Evolutionary conservation across 2,329 filamentous ascomycete species (phyloP), one percentile per base, ranked within the genome.

Genomic region (Talaromyces atroroseus): DNA sequence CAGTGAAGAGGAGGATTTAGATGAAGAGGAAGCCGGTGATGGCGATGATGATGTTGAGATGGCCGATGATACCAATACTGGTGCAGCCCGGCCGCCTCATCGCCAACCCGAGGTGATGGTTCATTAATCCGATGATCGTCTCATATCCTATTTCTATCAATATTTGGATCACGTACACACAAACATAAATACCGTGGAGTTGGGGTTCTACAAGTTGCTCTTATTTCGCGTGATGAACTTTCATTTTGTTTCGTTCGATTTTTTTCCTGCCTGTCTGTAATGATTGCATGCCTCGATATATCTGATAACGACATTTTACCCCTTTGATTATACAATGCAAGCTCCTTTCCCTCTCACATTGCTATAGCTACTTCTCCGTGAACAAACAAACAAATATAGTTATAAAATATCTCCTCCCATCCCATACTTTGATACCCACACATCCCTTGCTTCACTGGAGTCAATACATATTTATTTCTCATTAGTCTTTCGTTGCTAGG

Each of bases 1-100:
- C 32, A 85, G 85, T 59, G 83, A 89, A 23, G 84, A 86, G 53
- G 85, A 87, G 58, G 86, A 87, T 14, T 80, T 86, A 36, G 84
- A 87, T 47, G 82, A 82, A 57, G 82, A 84, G 57, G 82, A 82
- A 54, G 82, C 75, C 6, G 83, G 77, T 46, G 75, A 78, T 42
- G 80, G 77, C 49, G 75, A 78, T 46, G 80, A 81, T 40, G 79
- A 81, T 61, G 79, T 82, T 62, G 81, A 82, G 62, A 82, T 82
- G 79, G 81, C 76, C 23, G 80, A 82, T 44, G 80, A 80, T 56
- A 74, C 76, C 20, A 69, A 74, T 55, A 62, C 69, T 34, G 63
- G 61, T 24, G 58, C 61, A 38, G 51, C 65, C 34, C 52, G 59
- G 21, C 64, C 66, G 42, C 70, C 66, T 50, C 67, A 71, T 38